Percentiles rank a stretch among this genome's conserved stretches.
Conservation (phyloP, 1,139 yeast genomes). For the Hyphopichia wangnamkhiaoensis region DNA sequence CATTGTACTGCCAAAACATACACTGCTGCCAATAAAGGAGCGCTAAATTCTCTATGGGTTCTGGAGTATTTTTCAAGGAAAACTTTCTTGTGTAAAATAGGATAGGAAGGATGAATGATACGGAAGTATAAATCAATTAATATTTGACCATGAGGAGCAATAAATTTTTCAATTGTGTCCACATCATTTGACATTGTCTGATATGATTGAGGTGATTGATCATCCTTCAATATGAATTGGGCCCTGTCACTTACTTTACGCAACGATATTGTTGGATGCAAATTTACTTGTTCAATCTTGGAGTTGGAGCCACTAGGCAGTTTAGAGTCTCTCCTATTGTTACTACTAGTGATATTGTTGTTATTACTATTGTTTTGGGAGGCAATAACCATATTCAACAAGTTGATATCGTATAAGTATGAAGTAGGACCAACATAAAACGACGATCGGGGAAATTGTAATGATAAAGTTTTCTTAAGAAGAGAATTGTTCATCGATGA, state of each 20-base stretch:
- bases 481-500: constrained; percentile 51
- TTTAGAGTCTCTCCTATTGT: constrained; percentile 1
- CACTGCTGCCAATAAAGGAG: constrained; percentile 75
- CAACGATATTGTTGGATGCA: constrained; percentile 57
- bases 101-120: constrained; percentile 77
- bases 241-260: constrained; percentile 67
- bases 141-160: constrained; percentile 76
- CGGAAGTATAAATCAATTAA: constrained; percentile 71
- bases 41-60: constrained; percentile 76
- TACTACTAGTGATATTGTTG: constrained; percentile 7
- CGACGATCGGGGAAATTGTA: constrained; percentile 75
- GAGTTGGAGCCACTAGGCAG: constrained; percentile 10
- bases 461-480: constrained; percentile 43
- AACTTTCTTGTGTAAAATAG: constrained; percentile 74
- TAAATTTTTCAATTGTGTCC: constrained; percentile 68
- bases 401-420: constrained; percentile 56
- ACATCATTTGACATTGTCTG: constrained; percentile 66
- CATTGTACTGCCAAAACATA: constrained; percentile 75
- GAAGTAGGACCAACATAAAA: constrained; percentile 78
- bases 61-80: constrained; percentile 74
- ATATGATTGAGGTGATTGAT: constrained; percentile 64
- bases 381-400: constrained; percentile 56
- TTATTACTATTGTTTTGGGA: constrained; percentile 24
- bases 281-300: constrained; percentile 64
- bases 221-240: constrained; percentile 70